phyloP scores from a whole-genome alignment of 2,329 filamentous ascomycete genomes.

The Pseudopyrenochaeta lycopersici region DNA sequence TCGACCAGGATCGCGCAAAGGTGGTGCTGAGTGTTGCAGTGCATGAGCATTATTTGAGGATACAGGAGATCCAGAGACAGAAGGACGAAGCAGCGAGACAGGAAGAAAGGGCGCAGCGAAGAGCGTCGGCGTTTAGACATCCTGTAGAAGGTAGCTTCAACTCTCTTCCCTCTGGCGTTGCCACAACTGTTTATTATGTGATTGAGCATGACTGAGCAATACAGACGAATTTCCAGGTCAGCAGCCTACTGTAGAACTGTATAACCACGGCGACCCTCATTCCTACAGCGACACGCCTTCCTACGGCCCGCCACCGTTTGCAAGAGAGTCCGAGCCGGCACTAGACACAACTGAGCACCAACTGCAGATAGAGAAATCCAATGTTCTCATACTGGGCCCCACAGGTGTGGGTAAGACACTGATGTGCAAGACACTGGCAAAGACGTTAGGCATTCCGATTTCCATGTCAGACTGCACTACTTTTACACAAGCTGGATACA shows the following conservation, averaged over 20 bases:
- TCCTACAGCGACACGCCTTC: slow-evolving; percentile 22
- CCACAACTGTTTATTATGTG: slow-evolving; percentile 15
- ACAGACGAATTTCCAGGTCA: slow-evolving; percentile 71
- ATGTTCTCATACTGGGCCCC: slow-evolving; percentile 87
- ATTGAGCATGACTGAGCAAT: slow-evolving; percentile 32
- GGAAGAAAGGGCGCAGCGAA: slow-evolving; percentile 74
- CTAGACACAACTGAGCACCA: slow-evolving; percentile 60
- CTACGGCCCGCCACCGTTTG: slow-evolving; percentile 32
- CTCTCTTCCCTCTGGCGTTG: slow-evolving; percentile 15
- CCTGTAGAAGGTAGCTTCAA: slow-evolving; percentile 74
- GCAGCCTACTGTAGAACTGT: slow-evolving; percentile 59
- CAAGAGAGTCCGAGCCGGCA: slow-evolving; percentile 53
- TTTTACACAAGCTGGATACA: slow-evolving; percentile 96
- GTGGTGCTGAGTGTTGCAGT: slow-evolving; percentile 92
- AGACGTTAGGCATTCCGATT: slow-evolving; percentile 93
- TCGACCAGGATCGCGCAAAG: slow-evolving; percentile 94
- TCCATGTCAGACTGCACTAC: slow-evolving; percentile 96
- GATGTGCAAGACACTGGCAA: slow-evolving; percentile 90
- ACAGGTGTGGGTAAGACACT: slow-evolving; percentile 97
- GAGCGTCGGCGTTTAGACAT: slow-evolving; percentile 74
- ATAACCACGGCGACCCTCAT: slow-evolving; percentile 17
- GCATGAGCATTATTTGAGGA: slow-evolving; percentile 94
- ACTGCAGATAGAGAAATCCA: slow-evolving; percentile 92
- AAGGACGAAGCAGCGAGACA: slow-evolving; percentile 82
- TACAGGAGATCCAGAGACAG: slow-evolving; percentile 77